Evolutionary conservation across 208 protist species (phyloP), one percentile per base, ranked within the genome.

Genomic region (Wallacemonas collosoma): DNA sequence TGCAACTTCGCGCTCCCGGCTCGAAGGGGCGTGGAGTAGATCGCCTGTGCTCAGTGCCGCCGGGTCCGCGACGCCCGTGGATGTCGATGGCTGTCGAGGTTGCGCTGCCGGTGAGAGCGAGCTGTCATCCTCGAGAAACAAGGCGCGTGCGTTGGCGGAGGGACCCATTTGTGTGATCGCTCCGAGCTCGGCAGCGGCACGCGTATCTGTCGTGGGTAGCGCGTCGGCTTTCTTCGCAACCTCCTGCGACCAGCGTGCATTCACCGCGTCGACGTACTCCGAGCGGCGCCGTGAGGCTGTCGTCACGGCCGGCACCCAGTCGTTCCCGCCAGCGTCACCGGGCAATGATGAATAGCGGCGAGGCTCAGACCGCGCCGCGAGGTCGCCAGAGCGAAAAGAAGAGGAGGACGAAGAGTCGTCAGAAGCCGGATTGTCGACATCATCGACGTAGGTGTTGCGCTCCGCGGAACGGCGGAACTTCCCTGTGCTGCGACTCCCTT

Each of bases 41-140:
- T 38, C 38, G 74, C 58, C 63, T 82, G 71, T 44, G 61, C 40
- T 72, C 82, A 76, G 0, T 76, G 68, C 44, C 53, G 41, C 26
- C 26, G 26, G 26, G 26, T 26, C 26, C 26, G 26, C 26, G 26
- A 0, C 26, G 26, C 26, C 26, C 26, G 26, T 26, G 26, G 26
- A 26, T 26, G 26, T 11, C 65, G 69, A 65, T 66, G 78, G 65
- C 54, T 69, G 36, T 40, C 61, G 56, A 56, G 65, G n/a, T 26
- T 26, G 26, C 26, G 26, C 26, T 26, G 26, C 26, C 26, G 26
- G 26, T 26, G 26, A 26, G 26, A 26, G 26, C 26, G 26, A 26
- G 26, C 63, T 61, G 4, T 54, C 54, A 53, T 63, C 67, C 43
- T 75, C 71, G 15, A 53, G 48, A 53, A 53, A 53, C 15, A 53